Evolutionary conservation across 306 rosid species (phyloP), one percentile per base, ranked within the genome.

Genomic region (Leucaena leucocephala): DNA sequence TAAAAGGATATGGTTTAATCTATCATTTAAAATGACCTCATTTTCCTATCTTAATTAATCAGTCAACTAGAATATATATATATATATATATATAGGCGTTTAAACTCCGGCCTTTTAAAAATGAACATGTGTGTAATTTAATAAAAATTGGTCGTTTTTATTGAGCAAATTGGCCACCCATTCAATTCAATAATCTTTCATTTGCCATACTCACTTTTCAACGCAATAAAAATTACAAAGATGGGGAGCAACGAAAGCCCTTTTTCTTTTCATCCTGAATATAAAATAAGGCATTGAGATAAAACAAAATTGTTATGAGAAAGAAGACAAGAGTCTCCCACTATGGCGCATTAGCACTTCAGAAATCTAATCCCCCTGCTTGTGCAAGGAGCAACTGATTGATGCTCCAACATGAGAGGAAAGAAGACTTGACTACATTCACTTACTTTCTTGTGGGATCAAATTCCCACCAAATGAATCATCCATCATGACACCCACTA

Each of bases 311-410:
- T 61, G 27, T 11, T 11, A 46, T 1, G 6, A 44, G 34, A 10
- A 43, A 8, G 59, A 61, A 68, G 67, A 36, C 50, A 22, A 52
- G 72, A 52, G 82, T 43, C 59, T 33, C 2, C 68, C 84, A 71
- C 79, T 50, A 49, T 71, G 3, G 46, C 45, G 33, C 54, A 54
- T 39, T 21, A 40, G 27, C 55, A 57, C 46, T 76, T 34, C 58
- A n/a, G 69, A 50, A 36, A 48, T 62, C 45, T 40, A 7, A 36
- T 74, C 46, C 0, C 27, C 27, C 54, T 52, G 68, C 42, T 6
- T 39, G 4, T 52, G 65, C 17, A 16, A 36, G 4, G 39, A 22
- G 13, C 38, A 45, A 35, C 16, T 15, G 22, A 36, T 15, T 77
- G 55, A 49, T 52, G 17, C 6, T 17, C 2, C 6, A 17, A 50